Evolutionary conservation across 2,329 filamentous ascomycete species (phyloP).

Genomic region (Massarina eburnea): DNA sequence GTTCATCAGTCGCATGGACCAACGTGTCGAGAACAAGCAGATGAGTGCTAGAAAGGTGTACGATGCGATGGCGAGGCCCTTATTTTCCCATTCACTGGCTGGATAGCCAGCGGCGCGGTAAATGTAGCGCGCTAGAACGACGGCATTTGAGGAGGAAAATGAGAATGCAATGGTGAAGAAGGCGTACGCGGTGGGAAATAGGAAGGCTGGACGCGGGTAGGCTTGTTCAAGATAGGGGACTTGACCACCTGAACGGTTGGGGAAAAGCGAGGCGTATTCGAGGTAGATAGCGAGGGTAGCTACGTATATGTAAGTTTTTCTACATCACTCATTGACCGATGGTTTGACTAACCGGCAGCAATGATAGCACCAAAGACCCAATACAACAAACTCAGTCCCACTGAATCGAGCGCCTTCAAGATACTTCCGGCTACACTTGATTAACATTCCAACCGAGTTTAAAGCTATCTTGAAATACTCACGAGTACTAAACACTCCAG

Average conservation of each 20-base stretch:
- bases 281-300: constrained; percentile 29
- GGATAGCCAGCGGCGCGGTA: constrained; percentile 27
- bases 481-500: constrained; percentile 34
- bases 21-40: constrained; percentile 29
- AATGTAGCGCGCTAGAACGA: constrained; percentile 34
- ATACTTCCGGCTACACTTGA: constrained; percentile 24
- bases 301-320: constrained; percentile 4
- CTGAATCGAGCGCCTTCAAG: constrained; percentile 25
- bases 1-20: constrained; percentile 32
- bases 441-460: constrained; percentile 3
- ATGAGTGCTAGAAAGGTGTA: constrained; percentile 28
- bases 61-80: constrained; percentile 29
- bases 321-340: background rate
- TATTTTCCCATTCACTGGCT: constrained; percentile 31
- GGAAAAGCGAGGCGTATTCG: constrained; percentile 31
- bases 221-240: constrained; percentile 36
- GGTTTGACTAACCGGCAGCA: constrained; percentile 17
- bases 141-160: constrained; percentile 33
- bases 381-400: constrained; percentile 30
- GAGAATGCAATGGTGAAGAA: constrained; percentile 32
- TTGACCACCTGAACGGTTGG: constrained; percentile 31
- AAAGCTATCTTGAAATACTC: constrained; percentile 9
- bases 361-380: constrained; percentile 34
- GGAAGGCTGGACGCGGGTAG: constrained; percentile 28
- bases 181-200: constrained; percentile 33